Evolutionary conservation across 257 asterid genomes (phyloP), one percentile per base, ranked within the genome.

Genomic region (Solanum bukasovii): DNA sequence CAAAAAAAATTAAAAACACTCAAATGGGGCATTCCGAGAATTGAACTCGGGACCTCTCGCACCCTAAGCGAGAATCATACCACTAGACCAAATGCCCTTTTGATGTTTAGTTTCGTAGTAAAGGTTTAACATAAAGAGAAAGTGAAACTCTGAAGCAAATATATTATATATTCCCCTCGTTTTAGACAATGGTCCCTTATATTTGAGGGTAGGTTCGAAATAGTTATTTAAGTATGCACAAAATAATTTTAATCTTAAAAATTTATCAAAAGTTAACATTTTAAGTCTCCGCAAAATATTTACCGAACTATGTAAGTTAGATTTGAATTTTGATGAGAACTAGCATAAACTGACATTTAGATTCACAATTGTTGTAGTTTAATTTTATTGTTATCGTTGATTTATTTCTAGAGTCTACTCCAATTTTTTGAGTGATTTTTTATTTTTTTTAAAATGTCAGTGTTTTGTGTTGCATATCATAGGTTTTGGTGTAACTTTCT

Each of bases 41-140:
- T 94, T 94, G 98, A 94, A 94, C 96, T 92, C 94, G 94, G 94
- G 95, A 94, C 98, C 98, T 93, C 98, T 94, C 94, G 95, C 97
- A 95, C 97, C 97, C 96, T 94, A 94, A 94, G 95, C 94, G 92
- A 94, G 95, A 93, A 93, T 94, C 95, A 93, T 92, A 91, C 97
- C 96, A 93, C 96, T 93, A 94, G 97, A 94, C 93, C 96, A 92
- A 94, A 93, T 93, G 95, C 95, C 96, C 94, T 14, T 63, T 49
- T 14, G 8, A 14, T 49, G 2, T 5, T 14, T 5, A 49, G 1
- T 49, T 46, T 46, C 59, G 7, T 46, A 46, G 20, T 13, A 14
- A 5, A 13, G 1, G 0, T 44, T 5, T 52, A 52, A 0, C 5
- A 5, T 49, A 14, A 52, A 49, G 13, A 14, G 1, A 16, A 49